These are phyloP conservation scores for Beauveria rudraprayagi DNA, from an alignment of 2,329 filamentous ascomycete genomes.

Conservation along the genomic window DNA sequence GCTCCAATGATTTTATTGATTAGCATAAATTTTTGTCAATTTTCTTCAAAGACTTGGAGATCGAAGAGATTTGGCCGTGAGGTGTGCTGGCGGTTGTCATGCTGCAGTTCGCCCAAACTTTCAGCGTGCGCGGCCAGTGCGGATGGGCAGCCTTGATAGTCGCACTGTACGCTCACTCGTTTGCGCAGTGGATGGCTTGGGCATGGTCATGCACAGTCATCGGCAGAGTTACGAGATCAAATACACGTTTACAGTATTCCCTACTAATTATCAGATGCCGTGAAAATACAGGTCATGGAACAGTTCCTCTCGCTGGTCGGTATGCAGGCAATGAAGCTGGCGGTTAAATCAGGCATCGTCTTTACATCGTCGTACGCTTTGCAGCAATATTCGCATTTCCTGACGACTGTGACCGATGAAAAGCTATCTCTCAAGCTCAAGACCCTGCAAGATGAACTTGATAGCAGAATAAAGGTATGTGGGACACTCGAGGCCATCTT, in stretches of 20 bases:
- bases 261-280: too few relatives aligned
- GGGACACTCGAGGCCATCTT: slow-evolving; percentile 3
- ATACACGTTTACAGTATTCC: background rate
- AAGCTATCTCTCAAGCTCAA: slow-evolving; percentile 61
- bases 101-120: background rate
- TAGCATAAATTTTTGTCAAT: rapidly evolving
- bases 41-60: background rate
- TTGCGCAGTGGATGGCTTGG: background rate
- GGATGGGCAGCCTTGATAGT: background rate
- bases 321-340: slow-evolving; percentile 80
- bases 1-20: background rate
- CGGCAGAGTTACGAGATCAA: background rate
- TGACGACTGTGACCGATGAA: slow-evolving; percentile 68
- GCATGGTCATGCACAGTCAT: background rate
- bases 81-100: background rate
- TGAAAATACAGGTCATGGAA: slow-evolving; percentile 46
- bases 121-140: background rate
- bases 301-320: slow-evolving; percentile 46
- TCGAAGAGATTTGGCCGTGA: too few relatives aligned
- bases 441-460: slow-evolving; percentile 62
- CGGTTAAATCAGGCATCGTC: slow-evolving; percentile 77
- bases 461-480: slow-evolving; percentile 78
- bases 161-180: slow-evolving; percentile 5
- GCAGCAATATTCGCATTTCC: slow-evolving; percentile 66
- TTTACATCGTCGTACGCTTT: slow-evolving; percentile 83